Conservation (phyloP, 192 early-diverging fungal species). For the Chytriomyces confervae region DNA sequence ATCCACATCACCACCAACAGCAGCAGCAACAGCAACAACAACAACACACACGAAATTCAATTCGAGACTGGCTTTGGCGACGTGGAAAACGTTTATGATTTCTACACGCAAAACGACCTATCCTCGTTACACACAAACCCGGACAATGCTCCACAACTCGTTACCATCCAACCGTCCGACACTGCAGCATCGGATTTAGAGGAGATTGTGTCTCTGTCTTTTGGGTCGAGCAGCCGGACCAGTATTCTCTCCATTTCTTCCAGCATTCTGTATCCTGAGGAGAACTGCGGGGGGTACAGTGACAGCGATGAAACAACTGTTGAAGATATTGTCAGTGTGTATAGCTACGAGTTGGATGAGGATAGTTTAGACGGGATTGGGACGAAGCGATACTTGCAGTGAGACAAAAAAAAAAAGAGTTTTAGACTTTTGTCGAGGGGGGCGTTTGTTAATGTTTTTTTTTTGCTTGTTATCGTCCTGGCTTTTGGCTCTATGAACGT, state of each 20-base stretch:
- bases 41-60: too few species aligned
- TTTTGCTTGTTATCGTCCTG: too few species aligned
- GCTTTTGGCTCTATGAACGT: too few species aligned
- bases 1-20: too few species aligned
- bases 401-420: too few species aligned
- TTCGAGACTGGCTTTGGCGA: background rate
- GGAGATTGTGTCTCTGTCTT: background rate
- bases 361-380: background rate
- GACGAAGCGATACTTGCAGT: background rate
- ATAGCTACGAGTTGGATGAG: background rate
- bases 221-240: background rate
- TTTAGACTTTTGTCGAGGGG: too few species aligned
- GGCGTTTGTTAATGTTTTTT: too few species aligned
- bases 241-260: background rate
- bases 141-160: too few species aligned
- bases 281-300: background rate
- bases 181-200: too few species aligned
- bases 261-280: background rate
- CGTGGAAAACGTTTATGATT: background rate
- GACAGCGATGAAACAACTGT: background rate
- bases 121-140: too few species aligned
- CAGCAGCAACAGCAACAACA: too few species aligned
- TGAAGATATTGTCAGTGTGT: constrained; percentile 2
- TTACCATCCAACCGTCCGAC: too few species aligned
- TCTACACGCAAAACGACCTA: background rate